Evolutionary conservation across 148 eudicot genomes (phyloP).

Genomic region (Rhododendron vialii): DNA sequence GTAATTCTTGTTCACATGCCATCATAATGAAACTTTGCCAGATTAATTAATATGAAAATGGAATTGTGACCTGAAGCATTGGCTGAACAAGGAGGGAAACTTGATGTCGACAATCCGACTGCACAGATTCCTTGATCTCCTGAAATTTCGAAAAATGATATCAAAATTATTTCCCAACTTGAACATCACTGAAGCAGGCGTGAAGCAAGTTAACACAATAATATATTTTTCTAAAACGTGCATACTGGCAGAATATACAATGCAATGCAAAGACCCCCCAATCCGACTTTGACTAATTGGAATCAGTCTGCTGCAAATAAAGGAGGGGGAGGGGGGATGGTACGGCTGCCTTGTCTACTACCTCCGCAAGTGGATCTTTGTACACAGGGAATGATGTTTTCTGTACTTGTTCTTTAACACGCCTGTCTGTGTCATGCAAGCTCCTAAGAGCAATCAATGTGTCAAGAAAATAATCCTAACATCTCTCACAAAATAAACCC

Average conservation of each 20-base stretch:
- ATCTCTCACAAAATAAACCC: not conserved
- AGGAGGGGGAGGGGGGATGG: not conserved
- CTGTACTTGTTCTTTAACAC: no score
- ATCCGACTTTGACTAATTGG: not conserved
- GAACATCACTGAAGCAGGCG: not conserved
- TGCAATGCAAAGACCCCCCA: not conserved
- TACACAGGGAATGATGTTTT: no score
- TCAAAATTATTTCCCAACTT: not conserved
- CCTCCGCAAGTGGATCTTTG: no score
- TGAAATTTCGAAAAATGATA: conserved; percentile 19
- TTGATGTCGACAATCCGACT: conserved; percentile 81
- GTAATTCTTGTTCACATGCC: not conserved
- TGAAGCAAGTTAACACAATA: not conserved
- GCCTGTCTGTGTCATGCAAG: not conserved
- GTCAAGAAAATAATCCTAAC: not conserved
- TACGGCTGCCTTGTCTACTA: no score
- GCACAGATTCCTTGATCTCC: conserved; percentile 81
- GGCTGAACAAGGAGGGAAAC: conserved; percentile 87
- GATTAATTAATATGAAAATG: not conserved
- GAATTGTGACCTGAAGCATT: conserved; percentile 20
- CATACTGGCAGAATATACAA: not conserved
- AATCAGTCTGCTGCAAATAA: not conserved
- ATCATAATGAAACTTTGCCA: not conserved
- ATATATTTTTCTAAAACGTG: not conserved
- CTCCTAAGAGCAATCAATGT: not conserved